These are phyloP conservation scores for Neoarthrinium moseri DNA, from an alignment of 2,329 filamentous ascomycete species.

Conservation along the genomic window DNA sequence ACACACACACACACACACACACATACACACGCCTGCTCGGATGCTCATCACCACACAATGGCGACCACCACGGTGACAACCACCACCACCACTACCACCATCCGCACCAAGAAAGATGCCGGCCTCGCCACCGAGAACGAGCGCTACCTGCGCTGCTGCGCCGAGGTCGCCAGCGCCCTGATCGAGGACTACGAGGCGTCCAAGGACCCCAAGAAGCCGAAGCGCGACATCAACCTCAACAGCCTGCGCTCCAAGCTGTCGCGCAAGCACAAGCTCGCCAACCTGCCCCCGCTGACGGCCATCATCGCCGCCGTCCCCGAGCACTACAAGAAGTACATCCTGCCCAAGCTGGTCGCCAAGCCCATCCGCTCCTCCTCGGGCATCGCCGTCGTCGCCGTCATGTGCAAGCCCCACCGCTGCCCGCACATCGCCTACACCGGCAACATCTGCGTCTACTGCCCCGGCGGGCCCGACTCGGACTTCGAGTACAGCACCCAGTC, in stretches of 20 bases:
- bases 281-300: slow-evolving; percentile 86
- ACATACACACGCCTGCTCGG: too few species aligned
- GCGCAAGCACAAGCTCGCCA: slow-evolving; percentile 88
- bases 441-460: slow-evolving; percentile 98
- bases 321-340: slow-evolving; percentile 98
- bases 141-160: slow-evolving; percentile 88
- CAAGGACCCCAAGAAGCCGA: slow-evolving; percentile 68
- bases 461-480: slow-evolving; percentile 94
- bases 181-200: slow-evolving; percentile 91
- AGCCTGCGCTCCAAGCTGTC: slow-evolving; percentile 80
- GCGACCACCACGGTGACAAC: slow-evolving; percentile 33
- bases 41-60: too few species aligned
- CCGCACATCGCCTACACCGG: slow-evolving; percentile 98
- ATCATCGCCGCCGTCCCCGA: slow-evolving; percentile 99
- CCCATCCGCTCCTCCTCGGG: slow-evolving; percentile 94
- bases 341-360: slow-evolving; percentile 95
- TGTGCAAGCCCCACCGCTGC: slow-evolving; percentile 98
- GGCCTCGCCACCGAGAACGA: slow-evolving; percentile 91
- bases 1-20: too few species aligned
- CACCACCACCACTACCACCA: slow-evolving; percentile 65
- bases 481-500: slow-evolving; percentile 99
- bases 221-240: slow-evolving; percentile 92
- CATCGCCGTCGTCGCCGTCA: slow-evolving; percentile 96
- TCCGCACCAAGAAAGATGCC: slow-evolving; percentile 67
- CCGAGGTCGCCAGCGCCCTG: slow-evolving; percentile 88